Evolutionary conservation across 2,329 filamentous ascomycete genomes (phyloP), one percentile per base, ranked within the genome.

Genomic region (Epicoccum sorghinum): DNA sequence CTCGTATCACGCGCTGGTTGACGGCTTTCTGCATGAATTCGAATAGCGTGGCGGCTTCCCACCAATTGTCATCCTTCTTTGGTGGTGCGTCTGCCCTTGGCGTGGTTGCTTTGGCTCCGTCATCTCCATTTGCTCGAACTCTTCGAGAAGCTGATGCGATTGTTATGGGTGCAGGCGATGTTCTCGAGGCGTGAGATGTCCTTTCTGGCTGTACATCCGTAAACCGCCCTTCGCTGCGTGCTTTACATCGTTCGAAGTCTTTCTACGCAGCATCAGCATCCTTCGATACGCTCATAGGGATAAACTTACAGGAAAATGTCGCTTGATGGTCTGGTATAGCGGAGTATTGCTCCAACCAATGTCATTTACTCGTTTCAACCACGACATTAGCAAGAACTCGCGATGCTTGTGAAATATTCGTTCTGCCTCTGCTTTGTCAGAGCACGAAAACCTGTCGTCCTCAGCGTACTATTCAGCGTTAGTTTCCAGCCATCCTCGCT

Each of bases 331-430:
- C 40, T 74, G 65, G 55, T 75, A 80, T 3, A 82, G 53, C 2
- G 76, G 72, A 4, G 75, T 79, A 44, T 65, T 73, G 41, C 67
- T 71, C 80, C 80, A 82, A 12, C 67, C 65, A 22, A 80, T 66
- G 13, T 72, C 77, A 40, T 80, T 77, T 37, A 77, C 76, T 13
- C 72, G 70, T 14, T 70, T 73, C 41, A 80, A 43, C 71, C 82
- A 81, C 39, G 72, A 74, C 60, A 76, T 69, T 4, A 80, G 68
- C 45, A 82, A 61, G 53, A 81, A 80, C n/a, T 73, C 59, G 29
- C 70, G 69, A 58, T 78, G 75, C 33, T 65, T 68, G 39, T 70
- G 57, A 35, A 77, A 73, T 47, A 68, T 64, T 9, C 57, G 47
- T 18, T 60, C 63, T 4, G 71, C 75, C 37, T 58, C 61, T 8